Evolutionary conservation across 306 rosid species (phyloP), one percentile per base, ranked within the genome.

Genomic region (Delonix regia): DNA sequence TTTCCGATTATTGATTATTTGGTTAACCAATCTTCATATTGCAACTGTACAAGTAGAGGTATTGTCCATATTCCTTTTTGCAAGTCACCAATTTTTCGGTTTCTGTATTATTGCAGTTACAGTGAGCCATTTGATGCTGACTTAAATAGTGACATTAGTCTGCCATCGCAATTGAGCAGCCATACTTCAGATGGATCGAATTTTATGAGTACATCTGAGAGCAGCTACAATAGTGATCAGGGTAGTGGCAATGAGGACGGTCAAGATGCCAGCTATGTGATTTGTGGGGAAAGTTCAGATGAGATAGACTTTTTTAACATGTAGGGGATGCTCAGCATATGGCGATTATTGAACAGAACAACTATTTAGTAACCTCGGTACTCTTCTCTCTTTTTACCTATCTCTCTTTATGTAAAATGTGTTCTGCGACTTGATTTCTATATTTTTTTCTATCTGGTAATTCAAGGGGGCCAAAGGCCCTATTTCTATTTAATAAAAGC

Each of bases 211-310:
- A 86, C 92, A 49, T 92, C 97, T 15, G 97, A 89, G 81, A 86
- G 96, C 85, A 92, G 97, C 87, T 90, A 92, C 80, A 92, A 88
- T 73, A 90, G 92, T 39, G 97, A 92, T 62, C 96, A 89, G 51
- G 97, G 96, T 48, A 90, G 97, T 77, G 97, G 97, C 56, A 92
- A 92, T 25, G 97, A 92, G 83, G 96, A 92, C 75, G 92, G 88
- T 51, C 92, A 80, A 76, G 96, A 92, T 69, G 83, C 83, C 48
- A 79, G 82, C 71, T 86, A 73, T 77, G 86, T 80, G 57, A 65
- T 89, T 70, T 90, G 83, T 65, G 97, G 85, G 85, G 97, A 90
- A 81, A 92, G 97, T 85, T 92, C 96, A 53, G 96, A 92, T 27
- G 97, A 92, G 88, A 87, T 89, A 70, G 95, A 90, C 73, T 79